Evolutionary conservation across 352 stramenopile genomes (phyloP), one percentile per base, ranked within the genome.

Genomic region (Phytophthora citricola): DNA sequence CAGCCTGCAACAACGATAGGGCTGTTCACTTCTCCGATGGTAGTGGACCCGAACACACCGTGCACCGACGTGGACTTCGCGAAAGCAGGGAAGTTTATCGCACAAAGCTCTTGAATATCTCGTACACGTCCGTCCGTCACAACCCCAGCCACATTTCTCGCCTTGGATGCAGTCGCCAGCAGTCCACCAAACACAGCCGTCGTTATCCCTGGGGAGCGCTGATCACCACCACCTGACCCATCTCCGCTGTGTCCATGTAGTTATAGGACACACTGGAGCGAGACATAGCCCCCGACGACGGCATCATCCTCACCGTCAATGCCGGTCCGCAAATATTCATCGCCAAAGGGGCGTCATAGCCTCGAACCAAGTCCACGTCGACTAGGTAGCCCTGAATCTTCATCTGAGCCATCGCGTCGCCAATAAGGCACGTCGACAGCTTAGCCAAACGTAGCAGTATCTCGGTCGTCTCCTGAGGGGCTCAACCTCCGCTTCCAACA

Each of bases 321-420:
- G 86, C 86, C 7, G 86, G 86, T 2, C 86, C 86, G 63, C 86
- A 94, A 57, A 94, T 93, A 69, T 91, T 93, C 58, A 94, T 83
- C 0, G 78, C 65, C 43, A 94, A 63, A 5, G 86, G 86, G 27
- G 78, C 78, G 39, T 91, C 79, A 58, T 90, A 94, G 7, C 86
- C 86, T 41, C 80, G 84, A 38, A 92, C 75, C 12, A 93, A 71
- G 29, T 91, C 73, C 26, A 92, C 77, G 54, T 92, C 85, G 31
- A 93, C 83, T 34, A 95, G 75, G 60, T 95, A 83, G 17, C 83
- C 85, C 52, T 89, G 81, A 43, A 95, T 83, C 71, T 90, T 87
- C 76, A 93, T 84, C 49, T 90, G 71, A 24, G 76, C 81, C 71
- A 95, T 82, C n/a, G 87, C 87, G 53, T 95, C 87, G 31, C 76